phyloP scores from a whole-genome alignment of 2,329 filamentous ascomycete genomes.

The Claviceps pazoutovae region DNA sequence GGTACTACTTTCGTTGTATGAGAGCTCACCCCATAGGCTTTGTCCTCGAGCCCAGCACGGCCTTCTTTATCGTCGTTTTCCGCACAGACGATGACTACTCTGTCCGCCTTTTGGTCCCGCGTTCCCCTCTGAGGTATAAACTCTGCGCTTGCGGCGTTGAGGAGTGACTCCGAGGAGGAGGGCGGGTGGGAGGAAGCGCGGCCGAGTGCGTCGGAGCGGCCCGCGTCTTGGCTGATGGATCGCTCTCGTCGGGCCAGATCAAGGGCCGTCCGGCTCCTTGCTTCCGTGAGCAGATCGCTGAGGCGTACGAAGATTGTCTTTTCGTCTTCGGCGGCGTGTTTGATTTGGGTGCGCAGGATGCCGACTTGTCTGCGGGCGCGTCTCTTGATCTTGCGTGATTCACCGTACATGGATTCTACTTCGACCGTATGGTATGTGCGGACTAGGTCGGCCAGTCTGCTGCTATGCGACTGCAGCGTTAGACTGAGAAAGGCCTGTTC shows the following conservation, averaged over 20 bases:
- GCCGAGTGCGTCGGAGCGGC: neutral
- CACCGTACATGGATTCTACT: constrained; percentile 14
- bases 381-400: constrained; percentile 14
- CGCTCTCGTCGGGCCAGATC: constrained; percentile 16
- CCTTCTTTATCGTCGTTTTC: neutral
- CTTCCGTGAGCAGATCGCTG: constrained; percentile 35
- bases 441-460: constrained; percentile 24
- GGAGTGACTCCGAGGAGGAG: constrained; percentile 6
- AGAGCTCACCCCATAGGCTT: neutral
- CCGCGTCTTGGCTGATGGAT: neutral
- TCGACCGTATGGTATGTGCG: constrained; percentile 24
- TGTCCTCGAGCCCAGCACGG: neutral
- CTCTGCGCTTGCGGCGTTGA: constrained; percentile 16
- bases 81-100: neutral
- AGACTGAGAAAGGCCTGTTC: constrained; percentile 33
- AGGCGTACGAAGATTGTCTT: constrained; percentile 29
- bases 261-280: constrained; percentile 29
- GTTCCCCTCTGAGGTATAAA: constrained; percentile 16
- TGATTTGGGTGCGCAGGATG: constrained; percentile 28
- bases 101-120: neutral
- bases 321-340: constrained; percentile 32
- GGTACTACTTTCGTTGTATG: too few relatives aligned
- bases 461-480: constrained; percentile 26
- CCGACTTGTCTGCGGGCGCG: constrained; percentile 27
- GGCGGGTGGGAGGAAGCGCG: too few relatives aligned